Percentiles rank a stretch among this genome's conserved stretches.
Evolutionary conservation across 2,329 filamentous ascomycete species (phyloP).

Genomic region (Phialocephala subalpina): DNA sequence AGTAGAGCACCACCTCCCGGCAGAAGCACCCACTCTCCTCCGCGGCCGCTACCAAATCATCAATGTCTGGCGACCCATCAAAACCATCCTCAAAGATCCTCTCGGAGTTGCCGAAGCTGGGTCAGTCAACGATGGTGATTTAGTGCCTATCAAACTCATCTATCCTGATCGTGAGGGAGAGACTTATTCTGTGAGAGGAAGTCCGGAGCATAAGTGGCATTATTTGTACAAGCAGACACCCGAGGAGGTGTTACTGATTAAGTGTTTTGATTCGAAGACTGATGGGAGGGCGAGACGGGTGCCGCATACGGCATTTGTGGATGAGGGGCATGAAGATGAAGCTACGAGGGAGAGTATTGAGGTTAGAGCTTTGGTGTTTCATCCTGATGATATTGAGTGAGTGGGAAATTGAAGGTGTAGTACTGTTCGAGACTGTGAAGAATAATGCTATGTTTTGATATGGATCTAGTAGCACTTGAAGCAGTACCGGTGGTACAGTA

Average conservation of each 20-base stretch:
- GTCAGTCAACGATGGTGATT: constrained; percentile 27
- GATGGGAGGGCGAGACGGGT: constrained; percentile 61
- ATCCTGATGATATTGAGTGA: constrained; percentile 31
- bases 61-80: constrained; percentile 61
- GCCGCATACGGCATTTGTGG: constrained; percentile 63
- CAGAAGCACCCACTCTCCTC: constrained; percentile 52
- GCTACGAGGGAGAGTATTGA: constrained; percentile 63
- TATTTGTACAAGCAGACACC: constrained; percentile 60
- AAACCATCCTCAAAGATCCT: constrained; percentile 60
- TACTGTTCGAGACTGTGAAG: not conserved
- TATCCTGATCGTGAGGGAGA: constrained; percentile 44
- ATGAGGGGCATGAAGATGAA: constrained; percentile 52
- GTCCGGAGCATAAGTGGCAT: constrained; percentile 59
- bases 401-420: not conserved
- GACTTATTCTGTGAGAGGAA: constrained; percentile 49
- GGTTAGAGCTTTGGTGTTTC: constrained; percentile 60
- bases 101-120: constrained; percentile 60
- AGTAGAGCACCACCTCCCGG: constrained; percentile 54
- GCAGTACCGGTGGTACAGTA: no score
- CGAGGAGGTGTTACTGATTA: constrained; percentile 64
- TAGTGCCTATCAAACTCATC: constrained; percentile 51
- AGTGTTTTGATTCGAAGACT: constrained; percentile 66
- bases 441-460: not conserved
- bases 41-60: constrained; percentile 60
- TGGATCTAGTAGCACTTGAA: no score